These are phyloP conservation scores for Turnera subulata DNA, from an alignment of 345 rosid species.

Conservation along the genomic window DNA sequence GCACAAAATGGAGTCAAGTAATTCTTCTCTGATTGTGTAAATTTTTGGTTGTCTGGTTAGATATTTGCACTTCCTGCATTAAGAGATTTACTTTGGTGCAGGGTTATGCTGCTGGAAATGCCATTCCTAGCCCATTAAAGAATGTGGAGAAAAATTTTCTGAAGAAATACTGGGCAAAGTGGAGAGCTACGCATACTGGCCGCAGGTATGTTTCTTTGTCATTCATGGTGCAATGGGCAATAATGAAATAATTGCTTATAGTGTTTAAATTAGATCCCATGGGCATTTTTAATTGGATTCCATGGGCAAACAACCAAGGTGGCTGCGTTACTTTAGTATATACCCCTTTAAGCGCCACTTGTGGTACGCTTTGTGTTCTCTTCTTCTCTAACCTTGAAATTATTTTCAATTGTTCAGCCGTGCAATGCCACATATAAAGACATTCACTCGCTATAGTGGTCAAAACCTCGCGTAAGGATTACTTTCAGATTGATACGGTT, in stretches of 20 bases:
- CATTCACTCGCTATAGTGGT: constrained; percentile 69
- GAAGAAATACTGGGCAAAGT: constrained; percentile 86
- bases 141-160: constrained; percentile 78
- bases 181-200: constrained; percentile 82
- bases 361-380: background rate
- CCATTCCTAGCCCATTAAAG: constrained; percentile 82
- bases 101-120: constrained; percentile 96
- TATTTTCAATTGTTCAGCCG: constrained; percentile 43
- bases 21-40: background rate
- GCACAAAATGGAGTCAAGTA: too few species aligned
- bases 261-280: too few species aligned
- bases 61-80: background rate
- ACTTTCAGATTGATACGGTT: background rate
- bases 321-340: too few species aligned
- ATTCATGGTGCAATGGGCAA: background rate
- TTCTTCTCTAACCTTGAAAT: background rate
- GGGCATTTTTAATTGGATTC: too few species aligned
- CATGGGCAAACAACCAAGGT: too few species aligned
- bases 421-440: constrained; percentile 98
- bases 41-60: background rate
- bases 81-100: constrained; percentile 16
- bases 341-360: too few species aligned
- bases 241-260: too few species aligned
- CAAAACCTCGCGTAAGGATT: constrained; percentile 78
- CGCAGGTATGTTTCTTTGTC: constrained; percentile 49